phyloP scores from a whole-genome alignment of 805 yeast genomes.

The Pichia eremophila region DNA sequence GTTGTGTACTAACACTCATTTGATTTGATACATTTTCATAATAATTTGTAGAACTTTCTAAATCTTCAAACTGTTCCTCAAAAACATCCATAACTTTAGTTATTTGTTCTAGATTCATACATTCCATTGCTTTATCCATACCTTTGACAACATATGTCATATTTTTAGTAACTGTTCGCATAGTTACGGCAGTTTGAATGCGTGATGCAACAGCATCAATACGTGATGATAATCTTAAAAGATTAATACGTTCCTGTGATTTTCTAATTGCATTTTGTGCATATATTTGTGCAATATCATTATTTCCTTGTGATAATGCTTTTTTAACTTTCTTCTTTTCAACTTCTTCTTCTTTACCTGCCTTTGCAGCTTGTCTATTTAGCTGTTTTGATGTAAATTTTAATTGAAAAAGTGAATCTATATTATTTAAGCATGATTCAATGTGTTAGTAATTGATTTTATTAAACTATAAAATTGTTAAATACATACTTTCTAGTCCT shows the following conservation, averaged over 20 bases:
- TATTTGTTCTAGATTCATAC: slow-evolving; percentile 90
- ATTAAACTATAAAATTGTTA: no score
- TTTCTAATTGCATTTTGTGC: slow-evolving; percentile 96
- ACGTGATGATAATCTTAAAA: slow-evolving; percentile 74
- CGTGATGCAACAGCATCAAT: slow-evolving; percentile 94
- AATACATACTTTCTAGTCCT: slow-evolving; percentile 33
- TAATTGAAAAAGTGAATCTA: slow-evolving; percentile 55
- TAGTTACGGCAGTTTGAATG: slow-evolving; percentile 95
- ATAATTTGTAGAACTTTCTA: slow-evolving; percentile 88
- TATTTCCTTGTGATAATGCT: slow-evolving; percentile 76
- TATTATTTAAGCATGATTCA: slow-evolving; percentile 8
- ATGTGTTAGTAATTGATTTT: no score
- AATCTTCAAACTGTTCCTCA: slow-evolving; percentile 90
- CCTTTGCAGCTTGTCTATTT: slow-evolving; percentile 79
- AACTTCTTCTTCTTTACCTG: slow-evolving; percentile 80
- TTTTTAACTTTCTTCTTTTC: slow-evolving; percentile 87
- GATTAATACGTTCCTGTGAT: slow-evolving; percentile 72
- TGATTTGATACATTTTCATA: slow-evolving; percentile 85
- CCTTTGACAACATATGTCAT: slow-evolving; percentile 91
- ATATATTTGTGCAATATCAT: slow-evolving; percentile 86
- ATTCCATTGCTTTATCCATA: slow-evolving; percentile 92
- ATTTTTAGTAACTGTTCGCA: slow-evolving; percentile 89
- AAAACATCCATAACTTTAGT: slow-evolving; percentile 95
- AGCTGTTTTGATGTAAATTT: slow-evolving; percentile 92
- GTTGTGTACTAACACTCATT: slow-evolving; percentile 82